Percentiles rank a stretch among this genome's conserved stretches.
These are phyloP conservation scores for Neohortaea acidophila DNA, from an alignment of 495 filamentous ascomycete species.

Conservation along the genomic window DNA sequence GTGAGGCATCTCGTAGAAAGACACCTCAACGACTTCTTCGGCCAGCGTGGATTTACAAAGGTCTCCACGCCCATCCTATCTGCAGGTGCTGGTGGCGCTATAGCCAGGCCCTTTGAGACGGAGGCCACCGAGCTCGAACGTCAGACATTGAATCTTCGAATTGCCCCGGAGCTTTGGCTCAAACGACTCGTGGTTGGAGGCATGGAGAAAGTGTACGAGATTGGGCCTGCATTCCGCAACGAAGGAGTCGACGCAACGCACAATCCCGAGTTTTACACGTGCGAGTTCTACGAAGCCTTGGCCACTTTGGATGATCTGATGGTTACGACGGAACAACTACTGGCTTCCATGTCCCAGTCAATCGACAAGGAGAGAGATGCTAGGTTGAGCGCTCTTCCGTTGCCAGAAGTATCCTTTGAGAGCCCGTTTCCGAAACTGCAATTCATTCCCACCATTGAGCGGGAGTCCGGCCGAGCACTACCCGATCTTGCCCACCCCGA, in stretches of 20 bases:
- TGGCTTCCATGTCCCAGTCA: slow-evolving; percentile 29
- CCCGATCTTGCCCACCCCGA: slow-evolving; percentile 11
- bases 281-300: slow-evolving; percentile 89
- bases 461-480: slow-evolving; percentile 23
- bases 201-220: slow-evolving; percentile 81
- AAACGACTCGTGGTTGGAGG: slow-evolving; percentile 85
- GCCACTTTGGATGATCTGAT: slow-evolving; percentile 66
- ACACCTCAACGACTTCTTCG: slow-evolving; percentile 56
- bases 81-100: slow-evolving; percentile 60
- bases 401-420: slow-evolving; percentile 30
- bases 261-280: slow-evolving; percentile 93
- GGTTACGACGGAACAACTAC: slow-evolving; percentile 50
- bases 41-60: slow-evolving; percentile 58
- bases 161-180: slow-evolving; percentile 90
- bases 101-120: slow-evolving; percentile 73
- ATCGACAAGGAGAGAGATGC: not conserved
- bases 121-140: slow-evolving; percentile 53
- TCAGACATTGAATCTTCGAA: slow-evolving; percentile 54
- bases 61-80: slow-evolving; percentile 81
- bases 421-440: slow-evolving; percentile 51
- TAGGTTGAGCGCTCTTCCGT: not conserved
- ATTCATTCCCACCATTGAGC: slow-evolving; percentile 69
- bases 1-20: slow-evolving; percentile 61
- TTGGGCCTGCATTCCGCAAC: slow-evolving; percentile 86
- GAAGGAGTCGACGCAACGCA: slow-evolving; percentile 85